Conservation (phyloP, 805 yeast species). For the Ogataea henricii region DNA sequence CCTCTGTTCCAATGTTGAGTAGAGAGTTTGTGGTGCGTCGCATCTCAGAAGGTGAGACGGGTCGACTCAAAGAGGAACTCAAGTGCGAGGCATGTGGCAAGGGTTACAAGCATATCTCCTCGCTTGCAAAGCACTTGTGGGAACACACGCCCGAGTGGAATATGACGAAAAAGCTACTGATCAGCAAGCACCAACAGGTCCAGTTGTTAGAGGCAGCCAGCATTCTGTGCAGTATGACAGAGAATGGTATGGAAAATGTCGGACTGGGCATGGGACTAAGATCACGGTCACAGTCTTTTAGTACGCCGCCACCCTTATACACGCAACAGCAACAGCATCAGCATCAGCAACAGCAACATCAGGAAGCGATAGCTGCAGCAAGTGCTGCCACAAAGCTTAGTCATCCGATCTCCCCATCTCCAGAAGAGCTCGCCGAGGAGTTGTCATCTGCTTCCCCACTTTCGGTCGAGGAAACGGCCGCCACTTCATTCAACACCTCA, state of each 20-base stretch:
- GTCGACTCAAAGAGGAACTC: constrained; percentile 78
- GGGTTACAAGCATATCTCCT: constrained; percentile 84
- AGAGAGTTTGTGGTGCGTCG: constrained; percentile 79
- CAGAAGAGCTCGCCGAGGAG: constrained; percentile 16
- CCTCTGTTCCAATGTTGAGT: constrained; percentile 40
- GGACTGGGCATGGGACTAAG: constrained; percentile 12
- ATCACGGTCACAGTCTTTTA: constrained; percentile 22
- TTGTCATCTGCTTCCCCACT: constrained; percentile 17
- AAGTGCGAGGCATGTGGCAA: constrained; percentile 91
- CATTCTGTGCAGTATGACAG: constrained; percentile 75
- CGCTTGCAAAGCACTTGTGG: constrained; percentile 89
- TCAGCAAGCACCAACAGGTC: constrained; percentile 87
- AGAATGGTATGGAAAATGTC: constrained; percentile 27
- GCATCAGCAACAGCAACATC: constrained; percentile 7
- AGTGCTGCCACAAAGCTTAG: neutral
- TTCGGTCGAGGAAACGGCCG: constrained; percentile 21
- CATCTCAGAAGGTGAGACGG: constrained; percentile 84
- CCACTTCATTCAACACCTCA: constrained; percentile 21
- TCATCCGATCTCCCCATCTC: constrained; percentile 17
- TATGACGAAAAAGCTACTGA: constrained; percentile 74
- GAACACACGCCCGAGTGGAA: constrained; percentile 96
- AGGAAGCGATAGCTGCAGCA: neutral
- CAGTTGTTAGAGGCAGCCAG: constrained; percentile 79
- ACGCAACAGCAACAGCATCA: constrained; percentile 16
- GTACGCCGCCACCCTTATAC: constrained; percentile 18